Evolutionary conservation across 768 basidiomycete genomes (phyloP).

Genomic region (Naganishia vishniacii): DNA sequence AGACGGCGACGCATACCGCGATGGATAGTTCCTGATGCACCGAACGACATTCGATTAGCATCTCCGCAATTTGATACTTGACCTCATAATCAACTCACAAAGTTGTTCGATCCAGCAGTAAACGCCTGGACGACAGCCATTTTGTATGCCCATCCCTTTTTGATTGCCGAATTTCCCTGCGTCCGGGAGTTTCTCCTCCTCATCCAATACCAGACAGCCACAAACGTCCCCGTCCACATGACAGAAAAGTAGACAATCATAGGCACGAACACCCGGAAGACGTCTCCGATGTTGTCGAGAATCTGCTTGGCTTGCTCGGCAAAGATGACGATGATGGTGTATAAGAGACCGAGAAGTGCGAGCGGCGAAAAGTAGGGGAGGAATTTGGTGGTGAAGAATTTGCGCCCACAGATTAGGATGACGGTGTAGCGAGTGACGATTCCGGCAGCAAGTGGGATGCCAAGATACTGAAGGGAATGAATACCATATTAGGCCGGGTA

Average conservation of each 20-base stretch:
- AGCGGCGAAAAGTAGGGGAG: slow-evolving; percentile 65
- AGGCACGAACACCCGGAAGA: slow-evolving; percentile 76
- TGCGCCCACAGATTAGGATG: slow-evolving; percentile 52
- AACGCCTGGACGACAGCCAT: slow-evolving; percentile 72
- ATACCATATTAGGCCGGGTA: not conserved
- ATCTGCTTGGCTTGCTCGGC: slow-evolving; percentile 58
- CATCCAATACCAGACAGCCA: slow-evolving; percentile 55
- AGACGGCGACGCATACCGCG: slow-evolving; percentile 70
- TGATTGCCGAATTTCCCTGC: slow-evolving; percentile 10
- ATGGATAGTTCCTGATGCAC: slow-evolving; percentile 63
- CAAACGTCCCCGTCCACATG: slow-evolving; percentile 67
- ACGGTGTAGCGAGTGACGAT: slow-evolving; percentile 62
- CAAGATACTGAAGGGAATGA: slow-evolving; percentile 59
- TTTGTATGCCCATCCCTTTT: slow-evolving; percentile 56
- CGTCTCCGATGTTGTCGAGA: slow-evolving; percentile 65
- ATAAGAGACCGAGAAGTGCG: slow-evolving; percentile 68
- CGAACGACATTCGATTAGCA: slow-evolving; percentile 43
- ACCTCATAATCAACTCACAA: slow-evolving; percentile 2
- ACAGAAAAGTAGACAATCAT: slow-evolving; percentile 68
- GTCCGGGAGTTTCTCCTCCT: slow-evolving; percentile 41
- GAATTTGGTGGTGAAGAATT: slow-evolving; percentile 59
- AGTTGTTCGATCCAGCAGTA: slow-evolving; percentile 71
- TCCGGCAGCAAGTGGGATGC: slow-evolving; percentile 71
- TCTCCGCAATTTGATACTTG: not conserved
- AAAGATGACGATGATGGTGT: slow-evolving; percentile 56